Base-by-base conservation (phyloP, 805 yeast genomes). In the Cyberlindnera misumaiensis region DNA sequence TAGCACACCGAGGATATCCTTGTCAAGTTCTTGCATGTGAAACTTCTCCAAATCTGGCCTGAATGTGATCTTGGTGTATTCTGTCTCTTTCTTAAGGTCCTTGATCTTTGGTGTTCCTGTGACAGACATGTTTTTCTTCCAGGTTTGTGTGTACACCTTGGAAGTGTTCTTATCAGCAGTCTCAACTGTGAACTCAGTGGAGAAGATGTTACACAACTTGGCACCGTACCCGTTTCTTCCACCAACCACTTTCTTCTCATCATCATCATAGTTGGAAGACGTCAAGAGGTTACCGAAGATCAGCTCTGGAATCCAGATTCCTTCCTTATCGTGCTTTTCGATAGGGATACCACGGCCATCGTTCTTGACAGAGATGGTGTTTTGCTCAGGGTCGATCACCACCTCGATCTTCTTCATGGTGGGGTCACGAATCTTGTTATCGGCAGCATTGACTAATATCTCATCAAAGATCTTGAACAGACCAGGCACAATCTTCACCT, bases 161-260 rank as follows among this genome's bases (percentile, higher is more conserved):
- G 73, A 80, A 10, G 70, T 65, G 32, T 58, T 62, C 37, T 77
- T 72, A 60, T 93, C 96, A 14, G 95, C 90, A 6, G 98, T 93
- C 58, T 88, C 96, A 22, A 93, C 72, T 11, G 69, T 73, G 56
- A 93, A 93, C 53, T 83, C 81, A 4, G 88, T 83, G 18, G 96
- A 87, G 60, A 90, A 93, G 45, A 93, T 93, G 60, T 93, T 93
- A 75, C 98, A 93, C 40, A 93, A 67, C 59, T 93, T 93, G 35
- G 98, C 98, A 63, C 98, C 98, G 58, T 80, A 93, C 46, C 98
- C 98, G 59, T 93, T 93, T 68, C 98, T 79, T 62, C 98, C 98
- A 67, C 98, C 98, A 2, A 95, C 86, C 26, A 93, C 97, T 61
- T 93, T 93, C 63, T 86, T 85, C 55, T 93, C 85, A 46, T 90